A percentile compares a stretch with the other conserved stretches of the same genome.
Evolutionary conservation across 805 yeast species (phyloP).

Genomic region (Lipomyces kockii): DNA sequence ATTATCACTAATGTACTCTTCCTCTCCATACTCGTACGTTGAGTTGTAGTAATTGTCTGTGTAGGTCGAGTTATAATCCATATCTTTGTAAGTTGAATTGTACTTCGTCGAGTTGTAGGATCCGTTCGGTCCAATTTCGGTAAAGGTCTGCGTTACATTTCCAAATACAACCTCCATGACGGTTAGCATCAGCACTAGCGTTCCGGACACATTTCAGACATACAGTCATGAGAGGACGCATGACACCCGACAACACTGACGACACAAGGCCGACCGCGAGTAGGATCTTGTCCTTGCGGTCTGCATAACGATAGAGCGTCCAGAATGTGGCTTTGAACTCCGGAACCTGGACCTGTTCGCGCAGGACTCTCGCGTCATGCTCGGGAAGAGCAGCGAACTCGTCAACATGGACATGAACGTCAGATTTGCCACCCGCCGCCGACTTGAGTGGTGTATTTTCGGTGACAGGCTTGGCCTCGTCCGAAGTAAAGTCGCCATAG

Average conservation of each 20-base stretch:
- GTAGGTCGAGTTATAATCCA: constrained; percentile 6
- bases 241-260: constrained; percentile 37
- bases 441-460: constrained; percentile 25
- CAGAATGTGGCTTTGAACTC: constrained; percentile 39
- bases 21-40: background rate
- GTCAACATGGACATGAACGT: constrained; percentile 10
- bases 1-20: constrained; percentile 11
- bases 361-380: constrained; percentile 44
- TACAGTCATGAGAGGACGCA: constrained; percentile 49
- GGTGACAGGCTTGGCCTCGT: constrained; percentile 6
- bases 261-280: constrained; percentile 44
- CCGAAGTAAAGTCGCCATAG: background rate
- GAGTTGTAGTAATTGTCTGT: background rate
- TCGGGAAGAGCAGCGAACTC: constrained; percentile 40
- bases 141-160: constrained; percentile 46
- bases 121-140: constrained; percentile 45
- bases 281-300: constrained; percentile 20
- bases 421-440: constrained; percentile 15
- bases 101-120: background rate
- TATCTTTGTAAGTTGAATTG: constrained; percentile 9
- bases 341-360: constrained; percentile 42
- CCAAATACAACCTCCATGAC: constrained; percentile 45
- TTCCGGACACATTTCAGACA: background rate
- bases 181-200: background rate
- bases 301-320: constrained; percentile 47